These are phyloP conservation scores for Nicotiana noctiflora DNA, from an alignment of 257 asterid species.

Conservation along the genomic window DNA sequence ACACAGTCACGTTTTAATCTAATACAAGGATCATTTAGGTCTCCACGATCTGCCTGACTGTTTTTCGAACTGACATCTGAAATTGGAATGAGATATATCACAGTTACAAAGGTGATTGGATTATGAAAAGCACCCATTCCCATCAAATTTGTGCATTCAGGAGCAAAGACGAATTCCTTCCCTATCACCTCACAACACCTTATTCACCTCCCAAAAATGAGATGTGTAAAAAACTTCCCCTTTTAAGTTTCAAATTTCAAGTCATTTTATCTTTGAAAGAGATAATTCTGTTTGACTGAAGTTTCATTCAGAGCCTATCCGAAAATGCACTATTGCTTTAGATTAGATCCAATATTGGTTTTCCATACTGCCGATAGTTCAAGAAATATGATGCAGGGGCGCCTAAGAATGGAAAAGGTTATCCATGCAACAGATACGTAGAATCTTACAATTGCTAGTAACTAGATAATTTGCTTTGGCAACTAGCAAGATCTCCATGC, in stretches of 20 bases:
- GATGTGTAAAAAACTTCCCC: background rate
- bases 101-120: background rate
- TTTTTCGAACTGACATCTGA: conserved; percentile 33
- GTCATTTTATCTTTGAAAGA: background rate
- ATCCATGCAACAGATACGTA: background rate
- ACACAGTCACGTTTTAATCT: conserved; percentile 95
- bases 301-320: background rate
- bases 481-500: background rate
- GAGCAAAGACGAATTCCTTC: background rate
- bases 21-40: conserved; percentile 68
- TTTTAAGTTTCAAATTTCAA: background rate
- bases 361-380: background rate
- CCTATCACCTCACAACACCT: background rate
- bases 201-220: background rate
- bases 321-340: background rate
- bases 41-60: conserved; percentile 41
- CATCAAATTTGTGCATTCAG: background rate
- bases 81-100: conserved; percentile 14
- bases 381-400: background rate
- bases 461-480: background rate
- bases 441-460: background rate
- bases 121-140: background rate
- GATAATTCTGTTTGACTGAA: background rate
- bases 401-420: background rate
- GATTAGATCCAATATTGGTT: background rate